Conservation (phyloP, 2,329 filamentous ascomycete genomes). For the Diaporthe vexans region DNA sequence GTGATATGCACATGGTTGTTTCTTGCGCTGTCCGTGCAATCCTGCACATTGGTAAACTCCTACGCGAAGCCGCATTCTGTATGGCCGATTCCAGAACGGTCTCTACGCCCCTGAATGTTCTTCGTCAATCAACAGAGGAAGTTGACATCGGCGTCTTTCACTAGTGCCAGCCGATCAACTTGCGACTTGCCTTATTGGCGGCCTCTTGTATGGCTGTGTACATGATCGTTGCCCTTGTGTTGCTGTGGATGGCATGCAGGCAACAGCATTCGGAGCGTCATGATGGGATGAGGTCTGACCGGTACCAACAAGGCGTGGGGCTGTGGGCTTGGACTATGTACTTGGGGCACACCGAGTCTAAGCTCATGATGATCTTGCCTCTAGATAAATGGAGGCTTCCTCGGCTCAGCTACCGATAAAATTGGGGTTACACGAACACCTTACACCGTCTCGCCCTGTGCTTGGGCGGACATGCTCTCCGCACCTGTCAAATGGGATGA, state of each 20-base stretch:
- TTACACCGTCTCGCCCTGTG: background rate
- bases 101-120: background rate
- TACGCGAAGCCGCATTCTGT: background rate
- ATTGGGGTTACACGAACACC: background rate
- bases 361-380: background rate
- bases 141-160: too few relatives aligned
- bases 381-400: background rate
- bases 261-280: conserved; percentile 16
- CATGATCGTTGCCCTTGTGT: background rate
- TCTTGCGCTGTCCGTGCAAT: background rate
- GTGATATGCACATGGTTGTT: background rate
- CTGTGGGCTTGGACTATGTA: background rate
- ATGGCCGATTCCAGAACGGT: background rate
- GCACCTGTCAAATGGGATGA: conserved; percentile 1
- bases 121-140: background rate
- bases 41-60: background rate
- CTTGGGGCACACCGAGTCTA: background rate
- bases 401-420: background rate
- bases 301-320: conserved; percentile 10
- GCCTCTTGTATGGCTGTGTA: background rate
- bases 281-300: background rate
- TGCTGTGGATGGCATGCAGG: conserved; percentile 12
- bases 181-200: background rate
- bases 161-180: background rate
- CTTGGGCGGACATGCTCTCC: background rate